These are phyloP conservation scores for Ogataea kodamae DNA, from an alignment of 805 yeast genomes.

Conservation along the genomic window DNA sequence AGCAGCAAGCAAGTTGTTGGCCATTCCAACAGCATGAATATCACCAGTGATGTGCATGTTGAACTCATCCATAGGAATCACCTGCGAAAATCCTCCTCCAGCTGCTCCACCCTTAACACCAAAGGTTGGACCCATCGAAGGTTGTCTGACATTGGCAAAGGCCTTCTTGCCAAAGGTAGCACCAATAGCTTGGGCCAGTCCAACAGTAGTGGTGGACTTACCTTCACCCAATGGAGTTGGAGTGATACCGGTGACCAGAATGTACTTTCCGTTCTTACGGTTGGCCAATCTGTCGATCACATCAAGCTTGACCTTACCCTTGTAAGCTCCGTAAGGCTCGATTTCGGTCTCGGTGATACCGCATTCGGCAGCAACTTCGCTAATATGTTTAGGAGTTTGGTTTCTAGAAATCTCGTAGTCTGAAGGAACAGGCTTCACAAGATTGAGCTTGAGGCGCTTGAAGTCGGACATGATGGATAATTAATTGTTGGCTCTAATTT, in stretches of 20 bases:
- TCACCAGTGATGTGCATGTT: conserved; percentile 97
- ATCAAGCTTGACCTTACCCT: conserved; percentile 79
- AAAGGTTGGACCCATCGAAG: conserved; percentile 98
- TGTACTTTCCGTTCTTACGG: conserved; percentile 74
- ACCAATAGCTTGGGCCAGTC: conserved; percentile 94
- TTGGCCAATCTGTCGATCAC: conserved; percentile 63
- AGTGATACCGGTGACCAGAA: conserved; percentile 94
- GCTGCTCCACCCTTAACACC: conserved; percentile 99
- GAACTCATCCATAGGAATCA: conserved; percentile 98
- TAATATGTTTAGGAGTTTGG: conserved; percentile 81
- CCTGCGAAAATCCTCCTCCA: conserved; percentile 98
- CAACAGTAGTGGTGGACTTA: conserved; percentile 93
- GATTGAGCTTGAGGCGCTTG: conserved; percentile 36
- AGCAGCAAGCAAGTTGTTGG: conserved; percentile 90
- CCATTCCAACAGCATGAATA: conserved; percentile 93
- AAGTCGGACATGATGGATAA: conserved; percentile 30
- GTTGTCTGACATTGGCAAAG: conserved; percentile 95
- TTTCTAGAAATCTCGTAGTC: conserved; percentile 87
- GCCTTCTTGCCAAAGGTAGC: conserved; percentile 82
- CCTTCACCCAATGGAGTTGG: conserved; percentile 99
- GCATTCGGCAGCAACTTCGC: conserved; percentile 70
- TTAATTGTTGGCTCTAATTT: conserved; percentile 12
- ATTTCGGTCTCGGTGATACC: conserved; percentile 78
- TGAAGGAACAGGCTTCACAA: conserved; percentile 72
- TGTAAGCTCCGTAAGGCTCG: conserved; percentile 84